A percentile compares a stretch with the other conserved stretches of the same genome.
phyloP scores from a whole-genome alignment of 169 alveolate genomes.

The Cyclospora cayetanensis region DNA sequence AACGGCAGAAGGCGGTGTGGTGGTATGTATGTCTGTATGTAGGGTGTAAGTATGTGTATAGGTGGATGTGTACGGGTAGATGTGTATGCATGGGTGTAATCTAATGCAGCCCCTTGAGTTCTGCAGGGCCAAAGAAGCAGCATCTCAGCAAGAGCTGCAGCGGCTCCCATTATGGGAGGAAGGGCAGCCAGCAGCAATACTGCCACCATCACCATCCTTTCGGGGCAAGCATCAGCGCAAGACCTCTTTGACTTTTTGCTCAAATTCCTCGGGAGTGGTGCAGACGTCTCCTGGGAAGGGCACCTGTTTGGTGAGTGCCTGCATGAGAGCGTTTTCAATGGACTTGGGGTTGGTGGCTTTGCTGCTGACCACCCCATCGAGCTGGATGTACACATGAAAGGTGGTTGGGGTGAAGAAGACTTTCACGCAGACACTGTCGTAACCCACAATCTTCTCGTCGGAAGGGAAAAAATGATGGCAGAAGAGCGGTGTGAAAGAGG shows the following conservation, averaged over 20 bases:
- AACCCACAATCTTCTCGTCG: constrained; percentile 2
- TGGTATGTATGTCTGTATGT: too few species aligned
- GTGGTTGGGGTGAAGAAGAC: constrained; percentile 4
- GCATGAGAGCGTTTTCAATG: background rate
- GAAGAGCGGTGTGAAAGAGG: constrained; percentile 5
- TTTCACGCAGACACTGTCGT: background rate
- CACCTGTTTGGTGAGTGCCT: background rate
- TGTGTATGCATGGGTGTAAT: too few species aligned
- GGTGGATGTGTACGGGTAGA: too few species aligned
- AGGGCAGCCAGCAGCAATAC: background rate
- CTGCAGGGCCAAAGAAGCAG: too few species aligned
- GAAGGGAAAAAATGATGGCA: constrained; percentile 13
- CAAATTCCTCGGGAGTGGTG: background rate
- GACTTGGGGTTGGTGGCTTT: background rate
- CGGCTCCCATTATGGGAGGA: background rate
- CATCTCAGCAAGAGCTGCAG: background rate
- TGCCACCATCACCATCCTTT: background rate
- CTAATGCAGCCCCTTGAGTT: too few species aligned
- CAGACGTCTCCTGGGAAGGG: constrained; percentile 44
- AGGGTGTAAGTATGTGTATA: background rate
- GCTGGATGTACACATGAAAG: background rate
- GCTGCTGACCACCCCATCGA: background rate
- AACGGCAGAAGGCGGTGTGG: too few species aligned
- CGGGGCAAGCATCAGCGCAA: background rate
- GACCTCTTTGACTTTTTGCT: background rate